phyloP scores from a whole-genome alignment of 2,329 filamentous ascomycete species.

The Didymella lethalis region DNA sequence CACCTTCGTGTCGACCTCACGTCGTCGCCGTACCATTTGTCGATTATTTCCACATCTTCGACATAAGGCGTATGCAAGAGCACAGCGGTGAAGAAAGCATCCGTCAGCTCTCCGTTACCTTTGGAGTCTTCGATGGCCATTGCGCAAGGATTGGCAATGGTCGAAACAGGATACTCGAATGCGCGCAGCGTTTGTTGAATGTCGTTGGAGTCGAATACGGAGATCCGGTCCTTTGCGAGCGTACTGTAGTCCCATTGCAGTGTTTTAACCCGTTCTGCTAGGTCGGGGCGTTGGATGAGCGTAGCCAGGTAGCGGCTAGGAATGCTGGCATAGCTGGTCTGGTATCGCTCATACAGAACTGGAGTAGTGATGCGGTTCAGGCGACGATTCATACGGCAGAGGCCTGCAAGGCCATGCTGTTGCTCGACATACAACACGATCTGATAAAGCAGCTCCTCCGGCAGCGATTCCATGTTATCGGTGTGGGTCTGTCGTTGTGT shows the following conservation, averaged over 20 bases:
- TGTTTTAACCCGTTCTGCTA: slow-evolving; percentile 6
- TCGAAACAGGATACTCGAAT: slow-evolving; percentile 11
- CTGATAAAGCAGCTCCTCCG: slow-evolving; percentile 13
- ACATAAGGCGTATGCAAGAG: slow-evolving; percentile 12
- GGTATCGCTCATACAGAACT: slow-evolving; percentile 7
- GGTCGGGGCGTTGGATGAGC: slow-evolving; percentile 4
- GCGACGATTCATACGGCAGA: slow-evolving; percentile 14
- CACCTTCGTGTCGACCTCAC: slow-evolving; percentile 11
- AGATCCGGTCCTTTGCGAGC: slow-evolving; percentile 12
- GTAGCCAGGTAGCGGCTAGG: slow-evolving; percentile 12
- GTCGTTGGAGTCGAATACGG: slow-evolving; percentile 8
- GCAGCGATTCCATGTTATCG: slow-evolving; percentile 2
- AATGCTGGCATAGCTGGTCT: slow-evolving; percentile 9
- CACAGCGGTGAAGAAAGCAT: slow-evolving; percentile 11
- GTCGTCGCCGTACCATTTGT: slow-evolving; percentile 21
- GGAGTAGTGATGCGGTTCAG: slow-evolving; percentile 19
- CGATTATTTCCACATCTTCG: slow-evolving; percentile 10
- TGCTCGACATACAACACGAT: slow-evolving; percentile 10
- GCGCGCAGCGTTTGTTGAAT: slow-evolving; percentile 13
- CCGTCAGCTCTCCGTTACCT: slow-evolving; percentile 13
- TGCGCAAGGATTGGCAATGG: slow-evolving; percentile 6
- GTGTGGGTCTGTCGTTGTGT: neutral
- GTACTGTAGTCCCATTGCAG: slow-evolving; percentile 18
- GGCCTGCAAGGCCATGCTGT: slow-evolving; percentile 9
- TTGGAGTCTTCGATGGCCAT: neutral